phyloP scores from a whole-genome alignment of 768 basidiomycete species.

The Pseudohyphozyma bogoriensis region DNA sequence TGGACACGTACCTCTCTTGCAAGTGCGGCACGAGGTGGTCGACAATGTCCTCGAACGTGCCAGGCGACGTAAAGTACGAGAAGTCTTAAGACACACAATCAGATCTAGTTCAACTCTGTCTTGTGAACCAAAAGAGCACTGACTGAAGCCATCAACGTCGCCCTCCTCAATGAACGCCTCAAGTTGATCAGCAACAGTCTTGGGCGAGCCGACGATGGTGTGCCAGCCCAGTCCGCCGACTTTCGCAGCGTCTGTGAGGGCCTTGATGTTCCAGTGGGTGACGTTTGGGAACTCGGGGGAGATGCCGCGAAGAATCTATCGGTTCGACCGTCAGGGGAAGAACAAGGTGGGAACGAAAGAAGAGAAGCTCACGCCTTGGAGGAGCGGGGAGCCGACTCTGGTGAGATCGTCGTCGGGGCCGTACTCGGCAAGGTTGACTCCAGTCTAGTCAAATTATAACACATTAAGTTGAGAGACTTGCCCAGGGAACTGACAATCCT shows the following conservation, averaged over 20 bases:
- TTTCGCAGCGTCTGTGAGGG: no score
- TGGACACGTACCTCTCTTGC: background rate
- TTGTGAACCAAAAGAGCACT: background rate
- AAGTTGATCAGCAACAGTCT: background rate
- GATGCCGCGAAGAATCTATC: no score
- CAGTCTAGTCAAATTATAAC: no score
- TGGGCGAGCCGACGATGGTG: background rate
- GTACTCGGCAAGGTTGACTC: background rate
- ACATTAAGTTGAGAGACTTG: no score
- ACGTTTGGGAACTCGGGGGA: no score
- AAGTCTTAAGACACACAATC: background rate
- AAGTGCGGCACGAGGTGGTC: slow-evolving; percentile 10
- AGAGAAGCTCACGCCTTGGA: background rate
- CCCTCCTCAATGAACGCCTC: background rate
- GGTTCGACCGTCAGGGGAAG: no score
- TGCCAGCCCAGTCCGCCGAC: background rate
- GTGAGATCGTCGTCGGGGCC: background rate
- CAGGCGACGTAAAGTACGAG: background rate
- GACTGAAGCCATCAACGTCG: slow-evolving; percentile 5
- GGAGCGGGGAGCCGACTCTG: background rate
- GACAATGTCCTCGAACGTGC: slow-evolving; percentile 13
- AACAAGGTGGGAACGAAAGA: no score
- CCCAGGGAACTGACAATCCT: background rate
- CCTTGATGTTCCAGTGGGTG: no score
- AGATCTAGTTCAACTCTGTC: no score